Conservation (phyloP, 192 early-diverging fungal genomes). For the Coemansia reversa region DNA sequence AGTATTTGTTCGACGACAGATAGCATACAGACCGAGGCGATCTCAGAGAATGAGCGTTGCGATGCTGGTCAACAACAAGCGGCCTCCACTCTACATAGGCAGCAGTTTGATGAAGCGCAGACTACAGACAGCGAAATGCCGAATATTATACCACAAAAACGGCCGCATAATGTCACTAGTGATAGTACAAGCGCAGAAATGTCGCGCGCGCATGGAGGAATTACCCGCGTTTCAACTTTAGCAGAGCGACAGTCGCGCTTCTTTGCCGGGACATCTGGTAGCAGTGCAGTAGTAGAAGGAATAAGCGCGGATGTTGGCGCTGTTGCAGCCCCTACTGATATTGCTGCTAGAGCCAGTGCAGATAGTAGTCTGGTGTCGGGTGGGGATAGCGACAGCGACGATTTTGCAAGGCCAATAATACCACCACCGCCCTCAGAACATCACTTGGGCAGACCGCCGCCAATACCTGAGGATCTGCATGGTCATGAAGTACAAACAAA, state of each 20-base stretch:
- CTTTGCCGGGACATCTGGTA: background rate
- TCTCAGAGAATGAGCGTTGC: too few species aligned
- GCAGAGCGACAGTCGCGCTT: conserved; percentile 10
- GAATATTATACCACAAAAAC: too few species aligned
- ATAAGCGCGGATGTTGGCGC: background rate
- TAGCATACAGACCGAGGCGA: too few species aligned
- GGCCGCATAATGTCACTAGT: background rate
- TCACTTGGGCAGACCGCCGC: background rate
- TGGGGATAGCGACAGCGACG: conserved; percentile 18
- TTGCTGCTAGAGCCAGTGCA: background rate
- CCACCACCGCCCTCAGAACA: conserved; percentile 2
- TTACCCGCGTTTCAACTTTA: background rate
- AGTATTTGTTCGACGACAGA: background rate
- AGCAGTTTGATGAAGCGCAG: background rate
- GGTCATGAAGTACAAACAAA: background rate
- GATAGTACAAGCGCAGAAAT: background rate
- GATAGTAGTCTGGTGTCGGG: background rate
- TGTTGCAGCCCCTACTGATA: background rate
- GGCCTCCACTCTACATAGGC: background rate
- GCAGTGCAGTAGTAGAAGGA: background rate
- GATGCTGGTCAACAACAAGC: too few species aligned
- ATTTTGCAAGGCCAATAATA: conserved; percentile 13
- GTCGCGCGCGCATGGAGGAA: background rate
- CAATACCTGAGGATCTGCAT: background rate
- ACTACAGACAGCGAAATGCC: background rate